A percentile compares a stretch with the other conserved stretches of the same genome.
Conservation (phyloP, 106 monocot species). For the Acanthochlamys bracteata region DNA sequence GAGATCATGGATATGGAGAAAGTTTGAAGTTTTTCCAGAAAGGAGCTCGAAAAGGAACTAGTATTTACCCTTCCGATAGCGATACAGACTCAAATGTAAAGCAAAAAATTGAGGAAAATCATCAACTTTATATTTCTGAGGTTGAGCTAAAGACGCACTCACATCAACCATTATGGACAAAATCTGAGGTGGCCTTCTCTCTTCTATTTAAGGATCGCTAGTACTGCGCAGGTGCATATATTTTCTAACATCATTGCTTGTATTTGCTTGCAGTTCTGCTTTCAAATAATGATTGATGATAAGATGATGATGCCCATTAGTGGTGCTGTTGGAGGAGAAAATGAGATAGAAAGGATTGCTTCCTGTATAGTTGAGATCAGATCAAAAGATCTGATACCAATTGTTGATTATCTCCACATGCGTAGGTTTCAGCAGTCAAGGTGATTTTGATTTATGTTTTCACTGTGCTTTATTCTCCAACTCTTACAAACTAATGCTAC, state of each 20-base stretch:
- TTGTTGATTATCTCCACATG: constrained; percentile 53
- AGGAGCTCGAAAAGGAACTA: constrained; percentile 34
- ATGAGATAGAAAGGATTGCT: constrained; percentile 65
- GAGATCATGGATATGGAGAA: constrained; percentile 63
- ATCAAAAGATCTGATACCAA: constrained; percentile 71
- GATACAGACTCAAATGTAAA: constrained; percentile 18
- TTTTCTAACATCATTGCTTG: neutral
- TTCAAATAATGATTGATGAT: constrained; percentile 57
- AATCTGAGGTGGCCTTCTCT: constrained; percentile 11
- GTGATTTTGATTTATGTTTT: constrained; percentile 11
- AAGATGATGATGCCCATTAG: constrained; percentile 3
- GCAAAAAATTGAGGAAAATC: constrained; percentile 39
- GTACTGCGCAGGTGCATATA: too few species aligned
- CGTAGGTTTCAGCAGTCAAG: constrained; percentile 52
- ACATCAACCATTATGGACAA: constrained; percentile 55
- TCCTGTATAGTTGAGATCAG: constrained; percentile 53
- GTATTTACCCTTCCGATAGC: constrained; percentile 31
- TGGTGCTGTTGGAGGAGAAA: constrained; percentile 39
- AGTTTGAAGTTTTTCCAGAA: constrained; percentile 37
- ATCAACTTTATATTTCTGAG: constrained; percentile 65
- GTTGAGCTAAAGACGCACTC: constrained; percentile 79
- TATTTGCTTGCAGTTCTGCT: constrained; percentile 48
- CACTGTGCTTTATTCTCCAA: too few species aligned
- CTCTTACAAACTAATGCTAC: too few species aligned
- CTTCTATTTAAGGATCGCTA: neutral